Evolutionary conservation across 192 early-diverging fungal genomes (phyloP).

Genomic region (Podila verticillata): DNA sequence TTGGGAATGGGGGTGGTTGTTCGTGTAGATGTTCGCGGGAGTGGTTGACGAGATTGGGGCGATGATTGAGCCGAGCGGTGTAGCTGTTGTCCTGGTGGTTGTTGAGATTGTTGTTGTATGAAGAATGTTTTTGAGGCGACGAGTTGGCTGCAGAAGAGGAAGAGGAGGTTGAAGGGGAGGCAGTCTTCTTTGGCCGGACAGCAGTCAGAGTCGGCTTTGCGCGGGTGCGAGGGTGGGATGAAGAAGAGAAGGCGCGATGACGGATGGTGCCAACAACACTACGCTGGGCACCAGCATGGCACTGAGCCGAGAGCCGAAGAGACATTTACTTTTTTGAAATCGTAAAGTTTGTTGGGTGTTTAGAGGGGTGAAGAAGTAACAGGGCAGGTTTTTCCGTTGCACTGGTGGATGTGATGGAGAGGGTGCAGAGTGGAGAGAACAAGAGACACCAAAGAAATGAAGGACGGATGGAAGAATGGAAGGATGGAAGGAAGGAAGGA

Average conservation of each 20-base stretch:
- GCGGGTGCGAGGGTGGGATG: slow-evolving; percentile 3
- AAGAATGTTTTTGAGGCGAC: neutral
- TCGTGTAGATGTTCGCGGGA: neutral
- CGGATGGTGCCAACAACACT: neutral
- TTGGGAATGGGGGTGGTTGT: slow-evolving; percentile 11
- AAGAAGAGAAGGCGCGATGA: slow-evolving; percentile 17
- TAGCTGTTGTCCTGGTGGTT: neutral
- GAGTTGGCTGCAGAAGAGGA: slow-evolving; percentile 7
- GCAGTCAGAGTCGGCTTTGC: slow-evolving; percentile 16
- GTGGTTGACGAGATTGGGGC: neutral
- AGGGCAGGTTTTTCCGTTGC: no score
- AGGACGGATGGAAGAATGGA: no score
- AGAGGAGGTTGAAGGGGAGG: slow-evolving; percentile 1
- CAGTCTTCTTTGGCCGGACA: slow-evolving; percentile 9
- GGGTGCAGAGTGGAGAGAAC: no score
- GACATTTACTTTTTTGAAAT: slow-evolving; percentile 6
- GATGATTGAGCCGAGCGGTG: neutral
- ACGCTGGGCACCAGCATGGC: neutral
- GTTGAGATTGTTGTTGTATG: neutral
- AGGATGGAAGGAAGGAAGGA: no score
- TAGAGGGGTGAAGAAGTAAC: no score
- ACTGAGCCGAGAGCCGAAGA: slow-evolving; percentile 37
- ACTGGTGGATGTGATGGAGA: no score
- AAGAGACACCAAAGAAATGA: no score
- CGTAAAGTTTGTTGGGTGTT: no score